phyloP scores from a whole-genome alignment of 306 rosid species.

The Albizia julibrissin region DNA sequence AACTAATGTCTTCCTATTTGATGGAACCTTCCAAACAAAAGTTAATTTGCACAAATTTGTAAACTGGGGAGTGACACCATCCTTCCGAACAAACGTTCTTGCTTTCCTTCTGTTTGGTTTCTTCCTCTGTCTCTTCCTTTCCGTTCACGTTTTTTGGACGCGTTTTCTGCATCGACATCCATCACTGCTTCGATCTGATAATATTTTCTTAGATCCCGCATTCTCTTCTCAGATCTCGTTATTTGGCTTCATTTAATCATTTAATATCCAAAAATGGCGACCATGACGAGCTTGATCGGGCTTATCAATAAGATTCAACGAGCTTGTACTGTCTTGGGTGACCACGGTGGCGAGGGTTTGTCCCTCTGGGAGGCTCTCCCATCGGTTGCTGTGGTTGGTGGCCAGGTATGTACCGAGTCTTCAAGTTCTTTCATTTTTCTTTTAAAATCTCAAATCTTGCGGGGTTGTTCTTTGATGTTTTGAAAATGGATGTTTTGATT shows the following conservation, averaged over 20 bases:
- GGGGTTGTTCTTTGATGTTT: background rate
- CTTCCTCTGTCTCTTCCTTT: slow-evolving; percentile 21
- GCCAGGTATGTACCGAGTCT: slow-evolving; percentile 63
- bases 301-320: slow-evolving; percentile 77
- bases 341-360: slow-evolving; percentile 83
- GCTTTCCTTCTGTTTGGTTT: slow-evolving; percentile 6
- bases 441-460: background rate
- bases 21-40: background rate
- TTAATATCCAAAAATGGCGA: slow-evolving; percentile 57
- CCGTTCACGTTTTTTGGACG: slow-evolving; percentile 22
- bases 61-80: background rate
- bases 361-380: slow-evolving; percentile 95
- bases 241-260: background rate
- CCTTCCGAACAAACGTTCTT: background rate
- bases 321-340: slow-evolving; percentile 86
- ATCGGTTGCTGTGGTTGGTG: slow-evolving; percentile 84
- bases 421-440: background rate
- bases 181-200: slow-evolving; percentile 8
- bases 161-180: slow-evolving; percentile 32
- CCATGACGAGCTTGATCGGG: slow-evolving; percentile 90
- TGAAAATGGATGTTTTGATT: background rate
- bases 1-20: background rate
- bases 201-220: slow-evolving; percentile 22
- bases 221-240: slow-evolving; percentile 29
- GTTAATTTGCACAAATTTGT: background rate